Base-by-base conservation (phyloP, 2,329 filamentous ascomycete genomes). In the Fusarium sp. region DNA sequence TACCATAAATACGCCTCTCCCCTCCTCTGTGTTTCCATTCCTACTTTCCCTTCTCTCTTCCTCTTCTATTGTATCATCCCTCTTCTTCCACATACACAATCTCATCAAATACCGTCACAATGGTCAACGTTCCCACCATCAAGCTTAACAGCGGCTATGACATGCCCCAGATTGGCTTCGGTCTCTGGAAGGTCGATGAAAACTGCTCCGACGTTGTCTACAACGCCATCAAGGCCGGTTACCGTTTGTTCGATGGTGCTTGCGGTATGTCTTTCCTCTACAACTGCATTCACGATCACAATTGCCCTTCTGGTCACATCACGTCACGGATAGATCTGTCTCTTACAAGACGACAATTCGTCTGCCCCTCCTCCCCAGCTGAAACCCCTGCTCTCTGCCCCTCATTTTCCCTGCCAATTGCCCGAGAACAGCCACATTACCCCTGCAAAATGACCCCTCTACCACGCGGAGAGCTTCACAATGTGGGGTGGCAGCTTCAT, bases 161-260 rank as follows among this genome's bases (percentile, higher is more conserved):
- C 75, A 93, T 93, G 91, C 91, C 91, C 77, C 87, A 91, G 79
- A 90, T 93, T 71, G 91, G 91, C 80, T 92, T 92, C 78, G 91
- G 91, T 64, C 87, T 95, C 73, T 96, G 93, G 93, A 96, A 96
- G 84, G 91, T 96, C 71, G 88, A 89, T 80, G 92, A 91, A 73
- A 90, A 88, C 58, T 90, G 88, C 77, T 89, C 92, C 75, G 92
- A 95, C 75, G 88, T 88, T 65, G 90, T 95, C 73, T 95, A 95
- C 85, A 90, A 94, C 69, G 88, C 88, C 77, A 89, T 90, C 82
- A 90, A 89, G 83, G 81, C 82, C 53, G 87, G 87, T 43, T 90
- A 90, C 80, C 84, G 87, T 73, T 81, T 89, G 43, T 84, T 90
- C 55, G 87, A 90, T 72, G 87, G 87, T 72, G 87, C 87, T 60